Base-by-base conservation (phyloP, 1,139 yeast genomes). In the Hyphopichia khmerensis region DNA sequence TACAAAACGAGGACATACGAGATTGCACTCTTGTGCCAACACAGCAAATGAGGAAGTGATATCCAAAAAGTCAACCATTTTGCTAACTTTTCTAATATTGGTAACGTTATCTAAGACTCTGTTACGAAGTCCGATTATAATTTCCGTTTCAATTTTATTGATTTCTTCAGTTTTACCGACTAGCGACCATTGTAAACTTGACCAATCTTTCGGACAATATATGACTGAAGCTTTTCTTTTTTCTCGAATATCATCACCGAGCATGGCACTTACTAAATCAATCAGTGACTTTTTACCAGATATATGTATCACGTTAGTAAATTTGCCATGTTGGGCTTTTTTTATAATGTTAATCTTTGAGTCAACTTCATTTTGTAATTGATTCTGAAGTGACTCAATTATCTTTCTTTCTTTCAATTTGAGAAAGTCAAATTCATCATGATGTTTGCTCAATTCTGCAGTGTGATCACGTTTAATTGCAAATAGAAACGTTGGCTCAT, bases 1-100 rank as follows among this genome's bases (percentile, higher is more conserved):
- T 34, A 76, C 75, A 33, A 91, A 63, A n/a, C 55, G 65, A 0
- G 99, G 99, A 41, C 89, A 68, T 0, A 76, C 79, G 42, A 90
- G 69, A 24, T 77, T 65, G 43, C 77, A 76, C 50, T 88, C 96
- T 19, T 65, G 60, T 0, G 97, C 84, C 5, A 91, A 60, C 1
- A 67, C 64, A 0, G 96, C 84, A 62, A 93, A 87, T 0, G 96
- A 84, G 7, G 81, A 64, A 0, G 87, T 70, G 0, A 86, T 82
- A 60, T 93, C 99, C 7, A 91, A 56, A 44, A 76, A 77, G 49
- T 89, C 96, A 23, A 84, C 66, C 38, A 73, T 54, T 41, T 67
- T 55, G 47, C 82, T 63, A 44, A 75, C 62, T 33, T 57, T 50
- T 31, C 88, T 67, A n/a, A 84, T 66, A 2, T 59, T 61, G 0